phyloP scores from a whole-genome alignment of 176 grass and related monocot species.

The Melocanna baccifera region DNA sequence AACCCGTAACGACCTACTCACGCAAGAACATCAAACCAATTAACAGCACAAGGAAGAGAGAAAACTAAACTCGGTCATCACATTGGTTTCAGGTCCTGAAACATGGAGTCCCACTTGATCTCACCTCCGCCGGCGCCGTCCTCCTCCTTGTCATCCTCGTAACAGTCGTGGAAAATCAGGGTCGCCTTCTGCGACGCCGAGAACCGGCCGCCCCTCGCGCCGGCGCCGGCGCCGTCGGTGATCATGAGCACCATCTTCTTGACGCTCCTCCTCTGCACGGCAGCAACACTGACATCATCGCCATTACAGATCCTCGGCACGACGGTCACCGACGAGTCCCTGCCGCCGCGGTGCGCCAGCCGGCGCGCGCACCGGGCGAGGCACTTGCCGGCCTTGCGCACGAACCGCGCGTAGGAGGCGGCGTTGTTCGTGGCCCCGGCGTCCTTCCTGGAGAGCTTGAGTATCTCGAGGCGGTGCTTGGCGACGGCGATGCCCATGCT shows the following conservation, averaged over 20 bases:
- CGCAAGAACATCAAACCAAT: background rate
- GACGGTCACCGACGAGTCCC: slow-evolving; percentile 16
- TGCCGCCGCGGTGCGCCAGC: background rate
- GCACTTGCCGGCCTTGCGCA: slow-evolving; percentile 40
- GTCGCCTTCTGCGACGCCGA: slow-evolving; percentile 45
- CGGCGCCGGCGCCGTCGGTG: slow-evolving; percentile 22
- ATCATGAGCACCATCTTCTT: slow-evolving; percentile 74
- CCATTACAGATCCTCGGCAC: slow-evolving; percentile 49
- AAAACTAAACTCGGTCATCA: background rate
- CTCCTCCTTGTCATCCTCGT: background rate
- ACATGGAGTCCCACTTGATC: slow-evolving; percentile 68
- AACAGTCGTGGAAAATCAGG: slow-evolving; percentile 48
- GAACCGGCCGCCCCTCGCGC: background rate
- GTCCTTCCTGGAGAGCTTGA: slow-evolving; percentile 50
- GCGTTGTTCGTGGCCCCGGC: too few relatives aligned
- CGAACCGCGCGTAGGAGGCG: background rate
- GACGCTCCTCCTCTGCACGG: slow-evolving; percentile 27
- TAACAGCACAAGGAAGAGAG: background rate
- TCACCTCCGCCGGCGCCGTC: background rate
- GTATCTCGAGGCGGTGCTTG: slow-evolving; percentile 81
- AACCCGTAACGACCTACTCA: background rate
- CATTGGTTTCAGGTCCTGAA: slow-evolving; percentile 58
- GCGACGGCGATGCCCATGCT: slow-evolving; percentile 90
- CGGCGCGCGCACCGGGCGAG: slow-evolving; percentile 39
- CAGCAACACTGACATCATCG: slow-evolving; percentile 32